A percentile compares a stretch with the other conserved stretches of the same genome.
Evolutionary conservation across 352 stramenopile genomes (phyloP).

Genomic region (Phytophthora pistaciae): DNA sequence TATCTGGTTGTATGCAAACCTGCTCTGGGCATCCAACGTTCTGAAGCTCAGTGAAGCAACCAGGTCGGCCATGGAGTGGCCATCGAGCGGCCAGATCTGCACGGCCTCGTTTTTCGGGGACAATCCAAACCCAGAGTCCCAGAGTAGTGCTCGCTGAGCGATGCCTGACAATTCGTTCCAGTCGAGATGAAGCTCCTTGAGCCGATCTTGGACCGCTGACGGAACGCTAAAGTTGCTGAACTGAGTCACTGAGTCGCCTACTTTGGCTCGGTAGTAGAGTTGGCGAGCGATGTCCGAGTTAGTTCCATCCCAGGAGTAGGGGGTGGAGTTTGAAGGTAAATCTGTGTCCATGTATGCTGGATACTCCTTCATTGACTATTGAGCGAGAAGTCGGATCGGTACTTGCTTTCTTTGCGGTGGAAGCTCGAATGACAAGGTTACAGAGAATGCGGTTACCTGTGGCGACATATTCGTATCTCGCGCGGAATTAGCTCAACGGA

Average conservation of each 20-base stretch:
- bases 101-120: not conserved
- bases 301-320: conserved; percentile 21
- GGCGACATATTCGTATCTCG: no score
- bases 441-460: not conserved
- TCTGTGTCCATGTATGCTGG: not conserved
- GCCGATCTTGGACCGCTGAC: not conserved
- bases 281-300: conserved; percentile 38
- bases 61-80: conserved; percentile 23
- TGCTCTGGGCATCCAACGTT: conserved; percentile 7
- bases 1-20: conserved; percentile 25
- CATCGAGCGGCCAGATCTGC: conserved; percentile 26
- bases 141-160: conserved; percentile 31
- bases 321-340: not conserved
- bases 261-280: conserved; percentile 30
- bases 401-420: not conserved
- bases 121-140: conserved; percentile 29
- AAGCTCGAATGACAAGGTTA: not conserved
- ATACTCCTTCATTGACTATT: not conserved
- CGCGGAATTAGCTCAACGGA: not conserved
- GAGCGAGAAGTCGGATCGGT: no score
- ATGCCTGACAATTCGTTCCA: conserved; percentile 20
- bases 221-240: conserved; percentile 10
- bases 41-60: conserved; percentile 20
- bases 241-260: not conserved
- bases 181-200: conserved; percentile 1